These are phyloP conservation scores for Oxytropis ochrocephala DNA, from an alignment of 306 rosid genomes.

Conservation along the genomic window DNA sequence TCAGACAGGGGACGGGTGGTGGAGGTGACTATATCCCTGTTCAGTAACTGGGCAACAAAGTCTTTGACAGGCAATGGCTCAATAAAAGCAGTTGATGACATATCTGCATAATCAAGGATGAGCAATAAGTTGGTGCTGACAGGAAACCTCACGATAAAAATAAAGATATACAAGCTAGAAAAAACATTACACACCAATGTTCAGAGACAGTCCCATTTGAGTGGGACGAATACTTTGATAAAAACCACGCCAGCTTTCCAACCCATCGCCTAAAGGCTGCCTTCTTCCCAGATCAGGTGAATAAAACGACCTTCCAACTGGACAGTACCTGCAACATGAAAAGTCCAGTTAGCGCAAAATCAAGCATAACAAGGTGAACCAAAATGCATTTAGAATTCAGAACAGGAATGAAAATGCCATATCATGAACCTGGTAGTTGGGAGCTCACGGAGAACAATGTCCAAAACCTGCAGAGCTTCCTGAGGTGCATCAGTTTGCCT, in stretches of 20 bases:
- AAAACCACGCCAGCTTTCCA: constrained; percentile 99
- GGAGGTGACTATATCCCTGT: constrained; percentile 53
- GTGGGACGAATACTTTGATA: constrained; percentile 98
- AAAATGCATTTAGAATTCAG: background rate
- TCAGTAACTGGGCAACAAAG: constrained; percentile 71
- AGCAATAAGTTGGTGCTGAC: background rate
- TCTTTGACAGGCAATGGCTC: constrained; percentile 96
- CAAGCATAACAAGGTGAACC: background rate
- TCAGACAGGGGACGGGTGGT: constrained; percentile 66
- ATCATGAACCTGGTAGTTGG: constrained; percentile 70
- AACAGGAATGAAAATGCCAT: background rate
- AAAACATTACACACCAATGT: constrained; percentile 48
- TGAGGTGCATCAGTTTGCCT: constrained; percentile 95
- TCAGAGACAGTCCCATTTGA: constrained; percentile 91
- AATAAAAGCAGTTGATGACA: constrained; percentile 95
- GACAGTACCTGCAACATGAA: constrained; percentile 56
- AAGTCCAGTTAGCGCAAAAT: background rate
- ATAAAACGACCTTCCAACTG: constrained; percentile 96
- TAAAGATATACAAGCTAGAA: background rate
- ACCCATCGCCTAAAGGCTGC: constrained; percentile 88
- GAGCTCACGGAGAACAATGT: constrained; percentile 86
- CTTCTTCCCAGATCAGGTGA: constrained; percentile 76
- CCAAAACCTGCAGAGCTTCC: constrained; percentile 95
- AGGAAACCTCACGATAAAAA: background rate
- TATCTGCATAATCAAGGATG: constrained; percentile 44